Conservation (phyloP, 163 green algal genomes). For the Scenedesmus sp. region DNA sequence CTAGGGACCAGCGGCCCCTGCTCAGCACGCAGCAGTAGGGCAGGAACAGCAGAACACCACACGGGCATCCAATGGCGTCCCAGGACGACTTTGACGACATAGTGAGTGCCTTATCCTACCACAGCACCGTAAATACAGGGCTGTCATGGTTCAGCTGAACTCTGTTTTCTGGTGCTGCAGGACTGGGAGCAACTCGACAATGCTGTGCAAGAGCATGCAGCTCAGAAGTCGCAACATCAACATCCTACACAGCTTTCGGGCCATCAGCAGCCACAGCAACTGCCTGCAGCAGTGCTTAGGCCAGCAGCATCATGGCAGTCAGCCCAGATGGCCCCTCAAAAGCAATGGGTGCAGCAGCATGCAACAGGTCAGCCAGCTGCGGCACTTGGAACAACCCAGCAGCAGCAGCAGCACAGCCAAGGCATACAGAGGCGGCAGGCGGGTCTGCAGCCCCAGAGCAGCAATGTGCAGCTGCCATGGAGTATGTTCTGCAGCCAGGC, state of each 20-base stretch:
- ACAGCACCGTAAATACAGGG: neutral
- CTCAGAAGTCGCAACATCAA: neutral
- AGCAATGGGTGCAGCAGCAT: constrained; percentile 1
- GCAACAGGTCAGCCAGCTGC: neutral
- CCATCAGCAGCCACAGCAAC: constrained; percentile 9
- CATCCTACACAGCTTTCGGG: neutral
- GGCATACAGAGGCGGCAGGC: neutral
- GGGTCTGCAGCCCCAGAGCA: neutral
- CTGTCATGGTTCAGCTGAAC: neutral
- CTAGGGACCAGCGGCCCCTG: too few species aligned
- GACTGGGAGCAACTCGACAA: constrained; percentile 8
- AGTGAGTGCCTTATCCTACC: neutral
- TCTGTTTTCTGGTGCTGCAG: neutral
- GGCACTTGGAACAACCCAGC: neutral
- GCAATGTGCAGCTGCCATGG: neutral
- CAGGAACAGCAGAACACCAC: neutral
- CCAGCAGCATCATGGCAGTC: neutral
- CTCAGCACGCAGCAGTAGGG: neutral
- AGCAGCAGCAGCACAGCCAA: constrained; percentile 26
- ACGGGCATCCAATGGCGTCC: neutral
- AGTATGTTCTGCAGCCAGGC: constrained; percentile 22
- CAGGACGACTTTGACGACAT: neutral
- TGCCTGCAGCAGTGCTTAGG: neutral
- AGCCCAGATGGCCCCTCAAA: neutral
- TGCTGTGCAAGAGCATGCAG: neutral